Base-by-base conservation (phyloP, 2,329 filamentous ascomycete species). In the Colletotrichum australisinense region DNA sequence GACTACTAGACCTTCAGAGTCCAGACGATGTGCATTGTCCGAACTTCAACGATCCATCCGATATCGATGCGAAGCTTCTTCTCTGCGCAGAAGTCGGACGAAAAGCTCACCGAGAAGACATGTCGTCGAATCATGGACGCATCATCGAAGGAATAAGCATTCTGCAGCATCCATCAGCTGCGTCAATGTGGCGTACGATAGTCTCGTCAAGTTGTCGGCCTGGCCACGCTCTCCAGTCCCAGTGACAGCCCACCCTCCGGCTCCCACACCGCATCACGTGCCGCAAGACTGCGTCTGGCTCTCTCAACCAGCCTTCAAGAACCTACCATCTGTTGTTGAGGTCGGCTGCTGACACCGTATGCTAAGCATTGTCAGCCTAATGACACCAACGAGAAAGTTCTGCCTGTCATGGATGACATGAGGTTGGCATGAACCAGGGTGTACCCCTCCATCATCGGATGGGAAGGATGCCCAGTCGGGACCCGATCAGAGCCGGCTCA, bases 381-480 rank as follows among this genome's bases (percentile, higher is more conserved):
- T 4, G 22, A 38, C n/a, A 7, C 6, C 22, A 9, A n/a, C 1
- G 8, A 26, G 8, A 12, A 26, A 6, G 30, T 49, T 28, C 14
- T 28, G 22, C 57, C 16, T 32, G 49, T 62, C 69, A 68, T 63
- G 26, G 49, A 55, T 35, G 52, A 58, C 63, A 32, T 67, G 30
- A 22, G 46, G 14, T 53, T 7, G 64, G 58, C 35, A 4, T 35
- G 19, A 28, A 24, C 57, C 6, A 28, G 11, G 14, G 19, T 58
- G n/a, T 52, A 35, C 35, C 52, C 57, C 28, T 30, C 26, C 46
- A 28, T 28, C 24, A 52, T 28, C n/a, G 12, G 16, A n/a, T 16
- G 56, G 24, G 57, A 49, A 30, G 30, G 26, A n/a, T 30, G 5
- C 30, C 30, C 19, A 49, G 19, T 16, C 38, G 22, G 22, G 24